phyloP scores from a whole-genome alignment of 1,284 basidiomycete species.

The Sutorius eximius region DNA sequence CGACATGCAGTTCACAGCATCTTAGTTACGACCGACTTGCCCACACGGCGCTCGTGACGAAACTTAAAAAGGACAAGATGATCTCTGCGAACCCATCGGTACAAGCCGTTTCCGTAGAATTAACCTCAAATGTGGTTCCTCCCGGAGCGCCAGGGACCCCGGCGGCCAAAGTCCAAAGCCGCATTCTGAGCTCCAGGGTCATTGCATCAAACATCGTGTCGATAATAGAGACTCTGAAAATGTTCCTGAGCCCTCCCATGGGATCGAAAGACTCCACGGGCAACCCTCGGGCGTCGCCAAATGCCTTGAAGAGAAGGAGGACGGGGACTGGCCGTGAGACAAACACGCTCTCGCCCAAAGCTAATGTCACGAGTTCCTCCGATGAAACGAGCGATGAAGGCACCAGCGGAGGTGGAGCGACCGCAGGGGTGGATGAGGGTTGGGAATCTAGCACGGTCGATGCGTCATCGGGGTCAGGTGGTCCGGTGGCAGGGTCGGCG shows the following conservation, averaged over 20 bases:
- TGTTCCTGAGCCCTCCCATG: constrained; percentile 41
- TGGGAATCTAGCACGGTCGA: constrained; percentile 63
- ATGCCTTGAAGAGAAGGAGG: constrained; percentile 11
- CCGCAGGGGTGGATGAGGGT: constrained; percentile 41
- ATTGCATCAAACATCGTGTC: constrained; percentile 61
- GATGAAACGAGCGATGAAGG: constrained; percentile 34
- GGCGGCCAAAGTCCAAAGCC: constrained; percentile 65
- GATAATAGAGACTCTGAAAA: constrained; percentile 52
- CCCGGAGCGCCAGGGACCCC: constrained; percentile 43
- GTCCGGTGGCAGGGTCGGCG: constrained; percentile 46
- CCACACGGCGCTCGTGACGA: constrained; percentile 62
- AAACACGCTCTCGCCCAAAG: not conserved
- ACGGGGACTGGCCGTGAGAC: not conserved
- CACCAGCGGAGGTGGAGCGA: constrained; percentile 12
- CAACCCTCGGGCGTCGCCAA: not conserved
- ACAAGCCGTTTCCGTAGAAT: constrained; percentile 46
- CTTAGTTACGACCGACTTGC: constrained; percentile 61
- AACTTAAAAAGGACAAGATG: constrained; percentile 71
- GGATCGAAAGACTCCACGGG: not conserved
- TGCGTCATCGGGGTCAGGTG: constrained; percentile 34
- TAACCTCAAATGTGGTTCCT: constrained; percentile 35
- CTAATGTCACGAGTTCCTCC: constrained; percentile 21
- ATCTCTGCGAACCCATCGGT: constrained; percentile 50
- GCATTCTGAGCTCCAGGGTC: constrained; percentile 75
- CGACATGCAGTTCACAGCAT: constrained; percentile 42